Evolutionary conservation across 2,329 filamentous ascomycete species (phyloP).

Genomic region (Penicillium sp.): DNA sequence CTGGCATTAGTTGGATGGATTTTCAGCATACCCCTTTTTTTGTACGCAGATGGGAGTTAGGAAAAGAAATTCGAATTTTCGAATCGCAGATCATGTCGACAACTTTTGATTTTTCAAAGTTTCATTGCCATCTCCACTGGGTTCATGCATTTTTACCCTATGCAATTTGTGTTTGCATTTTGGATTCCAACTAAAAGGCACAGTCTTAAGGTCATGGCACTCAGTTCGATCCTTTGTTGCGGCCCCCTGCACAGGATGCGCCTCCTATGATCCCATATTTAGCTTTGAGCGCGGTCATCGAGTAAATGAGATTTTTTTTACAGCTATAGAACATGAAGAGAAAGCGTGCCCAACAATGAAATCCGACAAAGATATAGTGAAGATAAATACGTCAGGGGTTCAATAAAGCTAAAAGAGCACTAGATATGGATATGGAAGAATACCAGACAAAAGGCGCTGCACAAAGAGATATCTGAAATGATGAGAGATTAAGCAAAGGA

Average conservation of each 20-base stretch:
- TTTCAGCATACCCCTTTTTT: too few species aligned
- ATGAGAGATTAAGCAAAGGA: not conserved
- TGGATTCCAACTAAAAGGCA: too few species aligned
- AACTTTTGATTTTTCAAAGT: too few species aligned
- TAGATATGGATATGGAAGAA: not conserved
- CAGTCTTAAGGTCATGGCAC: too few species aligned
- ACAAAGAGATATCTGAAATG: not conserved
- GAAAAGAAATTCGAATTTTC: too few species aligned
- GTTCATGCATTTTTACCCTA: too few species aligned
- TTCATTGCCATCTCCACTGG: too few species aligned
- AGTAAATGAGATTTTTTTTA: not conserved
- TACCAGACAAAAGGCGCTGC: not conserved
- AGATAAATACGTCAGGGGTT: not conserved
- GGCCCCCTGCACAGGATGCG: too few species aligned
- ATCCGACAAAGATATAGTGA: not conserved
- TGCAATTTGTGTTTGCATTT: too few species aligned
- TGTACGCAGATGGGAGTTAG: too few species aligned
- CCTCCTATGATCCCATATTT: not conserved
- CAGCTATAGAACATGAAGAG: not conserved
- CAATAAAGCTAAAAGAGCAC: not conserved
- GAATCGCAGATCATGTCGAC: too few species aligned
- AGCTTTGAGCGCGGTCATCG: not conserved
- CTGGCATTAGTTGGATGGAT: not conserved
- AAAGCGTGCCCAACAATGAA: not conserved
- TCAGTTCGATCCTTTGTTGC: too few species aligned